Conservation (phyloP, 305 asterid genomes). For the Solanum chacoense region DNA sequence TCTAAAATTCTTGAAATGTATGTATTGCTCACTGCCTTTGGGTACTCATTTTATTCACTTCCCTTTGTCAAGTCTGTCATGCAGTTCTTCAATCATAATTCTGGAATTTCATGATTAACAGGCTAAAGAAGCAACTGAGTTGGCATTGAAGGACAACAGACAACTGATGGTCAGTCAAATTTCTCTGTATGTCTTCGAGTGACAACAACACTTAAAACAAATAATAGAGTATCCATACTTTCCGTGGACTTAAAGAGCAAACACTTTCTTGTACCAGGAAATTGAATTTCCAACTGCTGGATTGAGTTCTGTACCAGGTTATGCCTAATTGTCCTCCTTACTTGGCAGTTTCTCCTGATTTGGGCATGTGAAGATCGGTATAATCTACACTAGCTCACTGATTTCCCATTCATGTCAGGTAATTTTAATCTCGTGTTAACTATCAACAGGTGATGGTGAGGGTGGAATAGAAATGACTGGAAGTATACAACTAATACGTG, state of each 20-base stretch:
- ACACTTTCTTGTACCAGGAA: constrained; percentile 79
- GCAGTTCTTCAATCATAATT: background rate
- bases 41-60: background rate
- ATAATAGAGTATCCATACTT: constrained; percentile 16
- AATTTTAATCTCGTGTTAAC: background rate
- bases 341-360: background rate
- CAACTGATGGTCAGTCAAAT: constrained; percentile 64
- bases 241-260: constrained; percentile 52
- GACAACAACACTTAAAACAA: constrained; percentile 16
- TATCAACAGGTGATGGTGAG: constrained; percentile 76
- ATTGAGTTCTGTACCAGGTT: constrained; percentile 84
- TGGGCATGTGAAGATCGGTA: background rate
- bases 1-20: background rate
- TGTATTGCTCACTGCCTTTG: background rate
- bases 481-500: constrained; percentile 69
- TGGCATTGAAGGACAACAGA: constrained; percentile 46
- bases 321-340: background rate
- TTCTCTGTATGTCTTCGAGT: background rate
- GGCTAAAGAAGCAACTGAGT: constrained; percentile 71
- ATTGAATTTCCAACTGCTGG: constrained; percentile 93
- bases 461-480: constrained; percentile 91
- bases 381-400: background rate
- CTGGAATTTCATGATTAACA: constrained; percentile 15
- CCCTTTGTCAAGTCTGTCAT: background rate
- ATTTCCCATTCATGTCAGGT: background rate